Base-by-base conservation (phyloP, 768 basidiomycete species). In the Crucibulum laeve region DNA sequence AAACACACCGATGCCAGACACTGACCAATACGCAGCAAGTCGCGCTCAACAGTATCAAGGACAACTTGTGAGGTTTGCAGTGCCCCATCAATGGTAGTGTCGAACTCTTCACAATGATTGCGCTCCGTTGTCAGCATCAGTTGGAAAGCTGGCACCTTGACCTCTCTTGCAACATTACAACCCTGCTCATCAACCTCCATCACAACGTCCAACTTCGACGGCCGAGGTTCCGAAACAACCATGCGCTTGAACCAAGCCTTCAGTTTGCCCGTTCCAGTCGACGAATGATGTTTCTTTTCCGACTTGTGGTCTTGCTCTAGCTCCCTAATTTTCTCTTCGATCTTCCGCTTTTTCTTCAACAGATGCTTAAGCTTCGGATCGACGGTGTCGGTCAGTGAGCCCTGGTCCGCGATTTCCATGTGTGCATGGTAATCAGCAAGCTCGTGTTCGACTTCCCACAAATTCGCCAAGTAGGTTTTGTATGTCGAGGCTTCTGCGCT, bases 191-290 rank as follows among this genome's bases (percentile, higher is more conserved):
- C 68, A 18, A 73, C 54, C 11, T 73, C 72, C 18, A 65, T 55
- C 17, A 65, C 64, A 18, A 76, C 56, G 44, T 71, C 64, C 8
- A 71, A 48, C 39, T 56, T 68, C 11, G 56, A 42, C 2, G 63
- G 51, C n/a, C 17, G 17, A 19, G 41, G 32, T 32, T 40, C 33
- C 7, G 64, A 56, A 5, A 63, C 51, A 22, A 84, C 67, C 48
- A 82, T 82, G 49, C 75, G 77, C 61, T 73, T 79, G 53, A 81
- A 61, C 84, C 84, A 86, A 4, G 75, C 69, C 50, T 77, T 82
- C 35, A 86, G 56, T 49, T 70, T 77, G 36, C 74, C 69, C 4
- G 75, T 63, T 11, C 73, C 69, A 13, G 64, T 62, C 24, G 54
- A 26, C 11, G 53, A 45, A 24, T 42, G 4, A 19, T 58, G 57